Percentiles rank a stretch among this genome's conserved stretches.
These are phyloP conservation scores for Neonectria punicea DNA, from an alignment of 2,329 filamentous ascomycete species.

Conservation along the genomic window DNA sequence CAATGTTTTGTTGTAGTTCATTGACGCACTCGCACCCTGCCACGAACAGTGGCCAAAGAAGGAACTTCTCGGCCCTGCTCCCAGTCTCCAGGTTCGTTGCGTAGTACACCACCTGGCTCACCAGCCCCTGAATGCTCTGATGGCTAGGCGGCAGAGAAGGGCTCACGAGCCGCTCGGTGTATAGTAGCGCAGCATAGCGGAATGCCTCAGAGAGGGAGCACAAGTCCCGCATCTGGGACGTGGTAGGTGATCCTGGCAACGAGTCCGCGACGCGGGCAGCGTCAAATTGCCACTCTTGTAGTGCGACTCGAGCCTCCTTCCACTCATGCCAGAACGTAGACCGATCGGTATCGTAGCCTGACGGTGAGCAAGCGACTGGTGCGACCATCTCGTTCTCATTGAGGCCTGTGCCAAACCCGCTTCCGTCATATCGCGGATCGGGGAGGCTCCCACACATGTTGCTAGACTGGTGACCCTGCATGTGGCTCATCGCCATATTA, in stretches of 20 bases:
- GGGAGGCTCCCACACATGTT: conserved; percentile 52
- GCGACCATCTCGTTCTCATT: conserved; percentile 65
- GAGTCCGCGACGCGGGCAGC: conserved; percentile 60
- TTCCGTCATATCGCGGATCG: conserved; percentile 72
- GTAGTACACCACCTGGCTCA: conserved; percentile 84
- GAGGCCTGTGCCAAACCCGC: conserved; percentile 68
- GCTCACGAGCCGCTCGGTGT: conserved; percentile 86
- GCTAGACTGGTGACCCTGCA: conserved; percentile 43
- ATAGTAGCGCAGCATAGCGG: conserved; percentile 87
- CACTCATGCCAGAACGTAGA: conserved; percentile 86
- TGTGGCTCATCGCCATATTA: conserved; percentile 35
- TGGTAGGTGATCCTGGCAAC: conserved; percentile 61
- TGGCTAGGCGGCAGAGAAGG: conserved; percentile 78
- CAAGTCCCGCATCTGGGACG: conserved; percentile 76
- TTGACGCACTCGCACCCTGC: conserved; percentile 90
- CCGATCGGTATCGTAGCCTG: conserved; percentile 67
- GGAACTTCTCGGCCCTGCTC: conserved; percentile 82
- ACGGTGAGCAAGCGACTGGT: conserved; percentile 53
- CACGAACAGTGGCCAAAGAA: conserved; percentile 94
- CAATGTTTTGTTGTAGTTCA: conserved; percentile 79
- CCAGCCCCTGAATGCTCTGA: conserved; percentile 83
- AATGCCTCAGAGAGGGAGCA: conserved; percentile 89
- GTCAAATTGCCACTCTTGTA: conserved; percentile 86
- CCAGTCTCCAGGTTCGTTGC: conserved; percentile 80
- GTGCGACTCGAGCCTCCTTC: conserved; percentile 79